A percentile compares a stretch with the other conserved stretches of the same genome.
Conservation (phyloP, 225 moss, liverwort and hornwort species). For the Antitrichia curtipendula region DNA sequence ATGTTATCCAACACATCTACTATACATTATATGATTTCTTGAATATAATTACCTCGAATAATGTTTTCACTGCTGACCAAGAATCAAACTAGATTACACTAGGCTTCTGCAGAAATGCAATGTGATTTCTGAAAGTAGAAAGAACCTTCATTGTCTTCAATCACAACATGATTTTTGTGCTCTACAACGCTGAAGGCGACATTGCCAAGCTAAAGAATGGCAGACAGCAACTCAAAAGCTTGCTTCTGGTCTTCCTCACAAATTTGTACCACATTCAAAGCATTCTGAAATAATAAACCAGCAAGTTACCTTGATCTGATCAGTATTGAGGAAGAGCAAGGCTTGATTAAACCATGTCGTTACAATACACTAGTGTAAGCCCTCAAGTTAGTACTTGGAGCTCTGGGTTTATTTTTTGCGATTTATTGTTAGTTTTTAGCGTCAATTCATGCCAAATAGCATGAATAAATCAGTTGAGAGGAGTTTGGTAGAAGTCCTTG, state of each 20-base stretch:
- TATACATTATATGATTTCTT: background rate
- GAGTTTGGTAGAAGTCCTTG: too few species aligned
- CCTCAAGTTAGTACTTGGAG: too few species aligned
- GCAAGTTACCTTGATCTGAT: background rate
- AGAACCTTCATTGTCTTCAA: slow-evolving; percentile 66
- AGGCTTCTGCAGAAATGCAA: background rate
- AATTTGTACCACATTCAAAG: slow-evolving; percentile 91
- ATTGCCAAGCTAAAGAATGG: slow-evolving; percentile 90
- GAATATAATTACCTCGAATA: background rate
- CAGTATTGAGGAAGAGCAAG: background rate
- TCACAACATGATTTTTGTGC: slow-evolving; percentile 63
- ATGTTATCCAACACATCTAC: background rate
- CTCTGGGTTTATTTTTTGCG: too few species aligned
- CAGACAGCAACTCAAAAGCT: slow-evolving; percentile 80
- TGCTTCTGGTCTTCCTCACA: slow-evolving; percentile 74
- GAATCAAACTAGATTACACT: background rate
- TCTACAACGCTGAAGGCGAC: slow-evolving; percentile 66
- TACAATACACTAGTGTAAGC: background rate
- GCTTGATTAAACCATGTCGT: background rate
- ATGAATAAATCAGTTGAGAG: too few species aligned
- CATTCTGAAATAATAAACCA: slow-evolving; percentile 45
- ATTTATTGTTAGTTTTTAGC: too few species aligned
- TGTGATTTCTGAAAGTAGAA: background rate
- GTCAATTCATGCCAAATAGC: too few species aligned
- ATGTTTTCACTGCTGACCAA: background rate